Evolutionary conservation across 768 basidiomycete genomes (phyloP).

Genomic region (Cystobasidium tubakii): DNA sequence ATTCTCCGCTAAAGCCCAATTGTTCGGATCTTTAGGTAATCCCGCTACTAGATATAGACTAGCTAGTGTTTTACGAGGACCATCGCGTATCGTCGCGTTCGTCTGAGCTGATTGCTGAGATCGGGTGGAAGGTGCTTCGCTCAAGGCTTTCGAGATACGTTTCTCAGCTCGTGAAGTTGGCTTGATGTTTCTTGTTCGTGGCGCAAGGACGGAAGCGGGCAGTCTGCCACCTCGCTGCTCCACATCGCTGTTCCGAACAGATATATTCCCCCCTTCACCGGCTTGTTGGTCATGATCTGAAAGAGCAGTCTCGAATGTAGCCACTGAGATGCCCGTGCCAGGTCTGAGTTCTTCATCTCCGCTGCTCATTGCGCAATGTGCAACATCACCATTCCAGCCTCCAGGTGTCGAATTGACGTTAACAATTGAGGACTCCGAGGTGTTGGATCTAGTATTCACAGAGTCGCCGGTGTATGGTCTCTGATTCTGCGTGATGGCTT

Average conservation of each 20-base stretch:
- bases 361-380: not conserved
- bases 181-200: not conserved
- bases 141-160: not conserved
- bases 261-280: not conserved
- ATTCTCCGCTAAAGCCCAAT: slow-evolving; percentile 78
- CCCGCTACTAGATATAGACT: slow-evolving; percentile 53
- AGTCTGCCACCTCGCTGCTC: not conserved
- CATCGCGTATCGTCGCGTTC: not conserved
- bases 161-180: not conserved
- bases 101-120: slow-evolving; percentile 5
- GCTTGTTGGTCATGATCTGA: not conserved
- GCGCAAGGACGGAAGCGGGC: not conserved
- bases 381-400: not conserved
- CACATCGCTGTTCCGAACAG: not conserved
- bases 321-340: not conserved
- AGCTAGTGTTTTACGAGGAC: slow-evolving; percentile 41
- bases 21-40: slow-evolving; percentile 78
- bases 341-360: not conserved
- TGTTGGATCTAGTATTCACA: not conserved
- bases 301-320: slow-evolving; percentile 8
- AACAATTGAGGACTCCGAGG: not conserved
- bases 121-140: not conserved
- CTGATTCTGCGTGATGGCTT: not conserved
- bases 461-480: not conserved
- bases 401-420: not conserved